Conservation (phyloP, 352 stramenopile species). For the Phytophthora macrochlamydospora region DNA sequence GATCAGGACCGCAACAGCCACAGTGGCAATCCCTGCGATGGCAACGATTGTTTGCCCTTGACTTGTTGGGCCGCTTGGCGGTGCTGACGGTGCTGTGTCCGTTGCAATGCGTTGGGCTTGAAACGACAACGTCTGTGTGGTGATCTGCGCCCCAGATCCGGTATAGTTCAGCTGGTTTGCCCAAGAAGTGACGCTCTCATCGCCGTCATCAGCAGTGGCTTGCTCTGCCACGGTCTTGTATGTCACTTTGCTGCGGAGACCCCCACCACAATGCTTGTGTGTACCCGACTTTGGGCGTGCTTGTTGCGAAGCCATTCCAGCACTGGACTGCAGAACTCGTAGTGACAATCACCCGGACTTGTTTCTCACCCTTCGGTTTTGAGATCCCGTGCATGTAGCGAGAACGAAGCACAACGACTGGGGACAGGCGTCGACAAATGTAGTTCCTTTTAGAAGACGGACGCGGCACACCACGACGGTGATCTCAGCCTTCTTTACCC, state of each 20-base stretch:
- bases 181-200: too few species aligned
- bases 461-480: too few species aligned
- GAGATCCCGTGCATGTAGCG: neutral
- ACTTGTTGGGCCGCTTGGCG: neutral
- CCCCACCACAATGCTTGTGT: neutral
- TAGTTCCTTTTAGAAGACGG: neutral
- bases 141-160: neutral
- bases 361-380: neutral
- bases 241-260: neutral
- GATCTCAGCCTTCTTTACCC: too few species aligned
- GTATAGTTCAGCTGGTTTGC: too few species aligned
- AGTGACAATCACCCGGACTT: neutral
- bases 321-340: neutral
- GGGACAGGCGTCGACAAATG: conserved; percentile 17
- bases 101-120: neutral
- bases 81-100: neutral
- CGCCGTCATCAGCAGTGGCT: conserved; percentile 4
- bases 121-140: conserved; percentile 6
- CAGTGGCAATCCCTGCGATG: conserved; percentile 5
- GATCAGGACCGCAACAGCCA: conserved; percentile 9
- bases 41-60: neutral
- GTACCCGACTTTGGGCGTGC: neutral
- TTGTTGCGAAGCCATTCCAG: neutral
- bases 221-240: neutral
- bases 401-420: neutral